Evolutionary conservation across 23 red algal species (phyloP), one percentile per base, ranked within the genome.

Genomic region (Agarophyton chilense): DNA sequence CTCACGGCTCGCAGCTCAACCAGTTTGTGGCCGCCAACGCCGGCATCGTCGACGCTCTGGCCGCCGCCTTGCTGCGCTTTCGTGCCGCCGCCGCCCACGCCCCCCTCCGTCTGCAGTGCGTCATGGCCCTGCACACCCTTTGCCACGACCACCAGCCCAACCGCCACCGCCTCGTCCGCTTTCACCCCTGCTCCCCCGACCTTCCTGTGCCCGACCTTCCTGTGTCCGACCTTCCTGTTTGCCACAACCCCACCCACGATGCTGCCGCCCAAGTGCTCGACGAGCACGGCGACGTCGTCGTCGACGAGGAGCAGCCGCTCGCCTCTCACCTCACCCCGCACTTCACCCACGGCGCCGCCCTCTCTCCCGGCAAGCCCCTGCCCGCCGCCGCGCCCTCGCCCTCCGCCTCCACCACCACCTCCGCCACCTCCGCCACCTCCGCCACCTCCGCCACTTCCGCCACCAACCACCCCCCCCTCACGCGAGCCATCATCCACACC

Each of bases 91-190:
- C 41, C 24, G 36, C 33, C 47, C 54, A 76, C 25, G 51, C 67
- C 10, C 51, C 78, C n/a, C 54, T 89, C 42, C 39, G 74, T 7
- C 61, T 78, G 24, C 85, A 89, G 16, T 76, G 71, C 36, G 49
- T 89, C 1, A 61, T 89, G 67, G 85, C 85, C 25, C 51, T 89
- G 85, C 51, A 76, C 21, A 89, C 55, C 38, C 38, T 89, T n/a
- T 78, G 85, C 58, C 51, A 54, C 4, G 44, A 89, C 10, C 58
- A 89, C 39, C 29, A 89, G 31, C 46, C 51, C 36, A 89, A 89
- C 54, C 66, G 67, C 12, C 85, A 52, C n/a, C 85, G 66, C 36
- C 34, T 78, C 13, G 34, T 52, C 21, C 50, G 64, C 22, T n/a
- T 62, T 28, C 70, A 75, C 60, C 40, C 44, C 22, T 21, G n/a